Conservation (phyloP, 148 eudicot genomes). For the Camellia granthamiana region DNA sequence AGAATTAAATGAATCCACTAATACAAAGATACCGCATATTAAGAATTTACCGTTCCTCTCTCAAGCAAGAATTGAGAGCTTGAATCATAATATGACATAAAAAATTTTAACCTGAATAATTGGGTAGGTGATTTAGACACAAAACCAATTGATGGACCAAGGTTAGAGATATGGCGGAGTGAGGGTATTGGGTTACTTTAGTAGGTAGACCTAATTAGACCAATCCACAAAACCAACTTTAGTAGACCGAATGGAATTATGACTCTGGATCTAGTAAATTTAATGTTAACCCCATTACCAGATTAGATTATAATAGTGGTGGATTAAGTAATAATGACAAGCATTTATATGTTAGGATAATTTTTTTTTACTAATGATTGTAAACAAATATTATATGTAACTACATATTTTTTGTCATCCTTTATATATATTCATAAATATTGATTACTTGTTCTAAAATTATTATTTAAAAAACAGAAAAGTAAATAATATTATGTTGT, state of each 20-base stretch:
- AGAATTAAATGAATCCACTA: too few relatives aligned
- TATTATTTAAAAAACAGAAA: too few relatives aligned
- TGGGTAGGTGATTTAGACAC: neutral
- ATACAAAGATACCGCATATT: too few relatives aligned
- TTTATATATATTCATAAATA: too few relatives aligned
- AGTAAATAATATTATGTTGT: too few relatives aligned
- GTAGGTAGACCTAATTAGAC: neutral
- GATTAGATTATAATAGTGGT: too few relatives aligned
- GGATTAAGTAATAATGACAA: neutral
- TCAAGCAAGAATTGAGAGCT: neutral
- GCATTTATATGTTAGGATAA: neutral
- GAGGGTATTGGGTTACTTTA: neutral
- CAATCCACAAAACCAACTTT: neutral
- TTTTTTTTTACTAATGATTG: too few relatives aligned
- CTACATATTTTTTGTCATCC: too few relatives aligned
- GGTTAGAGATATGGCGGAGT: neutral
- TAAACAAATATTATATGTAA: too few relatives aligned
- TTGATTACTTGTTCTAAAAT: too few relatives aligned
- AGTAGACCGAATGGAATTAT: neutral
- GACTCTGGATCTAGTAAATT: neutral
- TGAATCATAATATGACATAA: neutral
- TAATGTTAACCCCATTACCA: neutral
- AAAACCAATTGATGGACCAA: neutral
- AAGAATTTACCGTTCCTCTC: too few relatives aligned
- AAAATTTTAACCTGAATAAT: neutral